These are phyloP conservation scores for Clarireedia hainanense DNA, from an alignment of 2,329 filamentous ascomycete species.

Conservation along the genomic window DNA sequence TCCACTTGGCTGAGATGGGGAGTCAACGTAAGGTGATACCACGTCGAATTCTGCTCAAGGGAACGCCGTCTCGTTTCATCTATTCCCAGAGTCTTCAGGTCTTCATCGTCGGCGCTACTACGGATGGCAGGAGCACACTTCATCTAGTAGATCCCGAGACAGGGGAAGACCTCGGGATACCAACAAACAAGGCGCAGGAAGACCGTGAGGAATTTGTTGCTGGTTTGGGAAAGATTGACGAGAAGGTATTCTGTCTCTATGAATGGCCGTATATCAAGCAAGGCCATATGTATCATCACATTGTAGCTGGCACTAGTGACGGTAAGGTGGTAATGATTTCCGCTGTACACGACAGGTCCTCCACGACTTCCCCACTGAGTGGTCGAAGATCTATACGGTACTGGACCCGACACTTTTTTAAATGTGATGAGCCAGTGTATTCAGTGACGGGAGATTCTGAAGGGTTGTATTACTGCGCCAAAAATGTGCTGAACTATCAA, in stretches of 20 bases:
- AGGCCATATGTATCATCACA: conserved; percentile 51
- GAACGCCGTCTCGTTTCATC: conserved; percentile 37
- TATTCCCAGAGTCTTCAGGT: conserved; percentile 46
- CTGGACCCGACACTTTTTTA: conserved; percentile 32
- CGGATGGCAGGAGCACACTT: conserved; percentile 39
- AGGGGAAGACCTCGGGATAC: conserved; percentile 41
- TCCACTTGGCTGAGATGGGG: conserved; percentile 48
- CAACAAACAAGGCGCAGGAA: conserved; percentile 32
- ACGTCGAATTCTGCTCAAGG: conserved; percentile 38
- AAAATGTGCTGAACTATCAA: conserved; percentile 48
- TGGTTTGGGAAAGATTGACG: conserved; percentile 47
- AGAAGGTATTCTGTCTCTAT: conserved; percentile 51
- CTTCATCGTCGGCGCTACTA: conserved; percentile 44
- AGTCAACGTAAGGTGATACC: conserved; percentile 39
- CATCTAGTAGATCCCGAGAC: conserved; percentile 50
- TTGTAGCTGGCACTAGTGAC: conserved; percentile 50
- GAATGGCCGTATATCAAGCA: conserved; percentile 57
- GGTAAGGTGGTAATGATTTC: conserved; percentile 51
- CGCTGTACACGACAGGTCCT: conserved; percentile 26
- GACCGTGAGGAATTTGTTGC: conserved; percentile 41
- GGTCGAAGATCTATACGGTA: conserved; percentile 36
- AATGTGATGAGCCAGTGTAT: conserved; percentile 42
- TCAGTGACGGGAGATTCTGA: conserved; percentile 47
- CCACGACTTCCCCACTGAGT: not conserved
- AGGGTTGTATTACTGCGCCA: conserved; percentile 48